These are phyloP conservation scores for Phaeophleospora eucalypticola DNA, from an alignment of 2,329 filamentous ascomycete genomes.

Conservation along the genomic window DNA sequence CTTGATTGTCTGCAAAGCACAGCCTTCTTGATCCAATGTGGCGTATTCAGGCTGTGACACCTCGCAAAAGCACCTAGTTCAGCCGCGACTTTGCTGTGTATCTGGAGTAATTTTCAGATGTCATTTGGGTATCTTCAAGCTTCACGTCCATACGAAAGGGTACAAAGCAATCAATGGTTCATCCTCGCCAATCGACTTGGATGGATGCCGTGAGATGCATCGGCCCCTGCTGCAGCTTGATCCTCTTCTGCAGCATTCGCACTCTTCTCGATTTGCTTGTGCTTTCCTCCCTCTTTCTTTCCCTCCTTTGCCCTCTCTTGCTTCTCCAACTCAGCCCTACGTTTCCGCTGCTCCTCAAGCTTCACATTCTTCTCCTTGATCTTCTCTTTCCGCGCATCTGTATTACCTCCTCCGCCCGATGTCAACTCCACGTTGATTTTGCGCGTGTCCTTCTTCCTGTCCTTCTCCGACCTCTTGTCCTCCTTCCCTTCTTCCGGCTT, in stretches of 20 bases:
- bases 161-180: slow-evolving; percentile 15
- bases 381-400: slow-evolving; percentile 65
- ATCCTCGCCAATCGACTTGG: slow-evolving; percentile 32
- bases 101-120: no score
- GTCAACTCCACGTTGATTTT: slow-evolving; percentile 93
- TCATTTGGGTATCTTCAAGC: no score
- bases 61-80: no score
- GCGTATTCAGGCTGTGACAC: no score
- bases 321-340: slow-evolving; percentile 47
- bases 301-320: slow-evolving; percentile 44
- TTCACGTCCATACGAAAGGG: no score
- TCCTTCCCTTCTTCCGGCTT: slow-evolving; percentile 17
- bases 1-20: no score
- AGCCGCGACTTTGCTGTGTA: no score
- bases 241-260: slow-evolving; percentile 8
- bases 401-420: slow-evolving; percentile 78
- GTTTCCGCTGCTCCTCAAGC: slow-evolving; percentile 64
- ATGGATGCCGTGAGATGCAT: slow-evolving; percentile 28
- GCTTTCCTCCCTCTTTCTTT: slow-evolving; percentile 32
- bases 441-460: slow-evolving; percentile 52
- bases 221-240: slow-evolving; percentile 1
- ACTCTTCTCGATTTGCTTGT: slow-evolving; percentile 30
- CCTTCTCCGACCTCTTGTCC: slow-evolving; percentile 25
- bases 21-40: no score
- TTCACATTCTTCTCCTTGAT: slow-evolving; percentile 83